These are phyloP conservation scores for Phytophthora brassicae DNA, from an alignment of 352 stramenopile species.

Conservation along the genomic window DNA sequence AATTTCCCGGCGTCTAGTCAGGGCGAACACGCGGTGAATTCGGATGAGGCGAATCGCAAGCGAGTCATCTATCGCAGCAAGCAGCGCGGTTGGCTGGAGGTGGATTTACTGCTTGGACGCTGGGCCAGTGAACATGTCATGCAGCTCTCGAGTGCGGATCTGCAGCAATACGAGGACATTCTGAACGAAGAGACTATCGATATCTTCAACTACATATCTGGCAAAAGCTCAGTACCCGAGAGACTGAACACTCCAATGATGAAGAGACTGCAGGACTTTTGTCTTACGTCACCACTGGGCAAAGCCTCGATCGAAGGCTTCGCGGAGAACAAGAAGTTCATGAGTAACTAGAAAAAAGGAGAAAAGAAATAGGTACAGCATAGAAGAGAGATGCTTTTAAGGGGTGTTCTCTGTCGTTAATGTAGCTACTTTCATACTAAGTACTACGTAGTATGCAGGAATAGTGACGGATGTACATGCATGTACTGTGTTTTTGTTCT, in stretches of 20 bases:
- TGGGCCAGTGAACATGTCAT: constrained; percentile 94
- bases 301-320: constrained; percentile 85
- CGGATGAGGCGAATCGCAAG: constrained; percentile 84
- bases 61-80: constrained; percentile 95
- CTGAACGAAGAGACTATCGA: constrained; percentile 97
- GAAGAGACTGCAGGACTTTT: constrained; percentile 92
- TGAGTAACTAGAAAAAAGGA: constrained; percentile 68
- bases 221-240: constrained; percentile 83
- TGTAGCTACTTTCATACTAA: too few relatives aligned
- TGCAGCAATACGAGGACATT: constrained; percentile 95
- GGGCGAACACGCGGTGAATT: constrained; percentile 48
- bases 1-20: constrained; percentile 55
- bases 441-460: too few relatives aligned
- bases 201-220: constrained; percentile 97
- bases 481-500: neutral
- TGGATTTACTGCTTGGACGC: constrained; percentile 94
- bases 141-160: constrained; percentile 70
- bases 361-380: neutral
- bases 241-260: constrained; percentile 87
- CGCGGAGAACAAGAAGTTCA: constrained; percentile 79
- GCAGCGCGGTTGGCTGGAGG: constrained; percentile 95
- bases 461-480: too few relatives aligned
- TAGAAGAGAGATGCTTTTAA: too few relatives aligned
- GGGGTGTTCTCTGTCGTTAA: too few relatives aligned
- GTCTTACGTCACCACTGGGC: constrained; percentile 85